phyloP scores from a whole-genome alignment of 1,284 basidiomycete genomes.

The Ceratobasidium sp. region DNA sequence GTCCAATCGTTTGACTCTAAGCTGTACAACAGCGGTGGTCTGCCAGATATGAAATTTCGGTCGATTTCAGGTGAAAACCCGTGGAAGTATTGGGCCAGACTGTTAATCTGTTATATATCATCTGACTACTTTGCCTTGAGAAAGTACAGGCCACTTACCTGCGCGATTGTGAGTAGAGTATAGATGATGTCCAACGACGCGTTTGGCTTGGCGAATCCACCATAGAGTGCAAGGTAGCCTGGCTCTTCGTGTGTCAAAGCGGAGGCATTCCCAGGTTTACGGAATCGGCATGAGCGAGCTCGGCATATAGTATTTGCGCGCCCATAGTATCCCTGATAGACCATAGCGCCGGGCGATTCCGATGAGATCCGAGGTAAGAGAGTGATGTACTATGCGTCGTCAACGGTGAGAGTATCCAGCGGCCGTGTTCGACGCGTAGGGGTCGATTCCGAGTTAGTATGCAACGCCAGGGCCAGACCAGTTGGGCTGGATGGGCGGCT shows the following conservation, averaged over 20 bases:
- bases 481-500: too few species aligned
- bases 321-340: background rate
- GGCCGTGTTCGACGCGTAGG: constrained; percentile 9
- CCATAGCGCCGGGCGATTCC: too few species aligned
- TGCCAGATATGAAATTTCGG: too few species aligned
- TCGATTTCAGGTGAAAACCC: too few species aligned
- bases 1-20: too few species aligned
- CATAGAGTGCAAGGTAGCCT: constrained; percentile 38
- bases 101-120: too few species aligned
- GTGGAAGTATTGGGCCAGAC: too few species aligned
- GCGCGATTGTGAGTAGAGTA: too few species aligned
- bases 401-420: constrained; percentile 27
- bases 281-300: constrained; percentile 38
- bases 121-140: too few species aligned
- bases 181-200: too few species aligned
- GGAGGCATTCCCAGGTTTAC: constrained; percentile 35
- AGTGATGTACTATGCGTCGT: constrained; percentile 30
- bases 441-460: constrained; percentile 2
- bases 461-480: constrained; percentile 20
- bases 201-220: constrained; percentile 17
- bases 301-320: constrained; percentile 29
- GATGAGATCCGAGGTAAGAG: background rate
- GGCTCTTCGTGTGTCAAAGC: constrained; percentile 3
- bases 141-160: too few species aligned
- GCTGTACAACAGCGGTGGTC: too few species aligned